phyloP scores from a whole-genome alignment of 257 asterid species.

The Solanum piurae region DNA sequence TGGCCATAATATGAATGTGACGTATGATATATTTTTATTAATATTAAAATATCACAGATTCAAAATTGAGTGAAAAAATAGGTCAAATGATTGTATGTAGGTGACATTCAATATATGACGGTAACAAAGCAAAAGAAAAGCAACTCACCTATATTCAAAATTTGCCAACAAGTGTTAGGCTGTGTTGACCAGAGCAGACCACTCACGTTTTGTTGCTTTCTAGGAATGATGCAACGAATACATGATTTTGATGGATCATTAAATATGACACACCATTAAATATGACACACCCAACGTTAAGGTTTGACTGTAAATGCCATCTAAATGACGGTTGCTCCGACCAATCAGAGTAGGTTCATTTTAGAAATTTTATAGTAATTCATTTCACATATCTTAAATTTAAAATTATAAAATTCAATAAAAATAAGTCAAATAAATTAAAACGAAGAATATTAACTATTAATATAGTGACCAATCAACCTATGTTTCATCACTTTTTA shows the following conservation, averaged over 20 bases:
- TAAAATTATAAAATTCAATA: too few species aligned
- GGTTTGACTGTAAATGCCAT: constrained; percentile 15
- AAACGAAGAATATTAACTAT: too few species aligned
- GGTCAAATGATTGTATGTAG: neutral
- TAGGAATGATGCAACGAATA: neutral
- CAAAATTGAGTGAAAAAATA: neutral
- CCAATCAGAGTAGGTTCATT: too few species aligned
- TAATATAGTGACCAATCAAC: neutral
- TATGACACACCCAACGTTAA: constrained; percentile 23
- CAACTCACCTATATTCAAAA: neutral
- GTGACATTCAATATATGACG: neutral
- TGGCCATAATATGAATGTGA: too few species aligned
- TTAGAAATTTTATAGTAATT: neutral
- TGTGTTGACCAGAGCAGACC: neutral
- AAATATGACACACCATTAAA: constrained; percentile 16
- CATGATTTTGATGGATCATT: neutral
- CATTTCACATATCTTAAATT: too few species aligned
- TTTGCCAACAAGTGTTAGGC: neutral
- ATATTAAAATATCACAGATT: too few species aligned
- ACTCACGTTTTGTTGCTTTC: neutral
- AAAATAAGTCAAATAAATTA: too few species aligned
- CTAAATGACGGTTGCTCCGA: neutral
- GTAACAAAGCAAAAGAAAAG: neutral
- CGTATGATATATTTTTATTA: too few species aligned
- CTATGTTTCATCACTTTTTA: neutral